Conservation (phyloP, 2,329 filamentous ascomycete species). For the Verticillium albo-atrum region DNA sequence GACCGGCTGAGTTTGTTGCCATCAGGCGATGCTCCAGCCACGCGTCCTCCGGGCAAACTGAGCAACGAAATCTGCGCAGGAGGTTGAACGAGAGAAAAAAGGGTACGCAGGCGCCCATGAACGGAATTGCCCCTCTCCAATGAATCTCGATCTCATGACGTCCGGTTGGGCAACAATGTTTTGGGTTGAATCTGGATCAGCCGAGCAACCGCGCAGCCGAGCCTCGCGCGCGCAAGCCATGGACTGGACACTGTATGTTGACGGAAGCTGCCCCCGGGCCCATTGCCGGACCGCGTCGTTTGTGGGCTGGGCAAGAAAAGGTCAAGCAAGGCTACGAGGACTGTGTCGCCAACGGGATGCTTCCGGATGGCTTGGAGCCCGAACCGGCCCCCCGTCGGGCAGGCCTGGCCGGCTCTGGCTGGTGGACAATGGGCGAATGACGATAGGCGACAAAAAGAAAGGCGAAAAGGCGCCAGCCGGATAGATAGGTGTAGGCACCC, state of each 20-base stretch:
- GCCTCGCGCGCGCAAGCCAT: neutral
- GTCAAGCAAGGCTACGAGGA: neutral
- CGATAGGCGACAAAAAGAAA: neutral
- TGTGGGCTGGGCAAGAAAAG: neutral
- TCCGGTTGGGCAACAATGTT: neutral
- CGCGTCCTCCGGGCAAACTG: neutral
- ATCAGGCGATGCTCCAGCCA: neutral
- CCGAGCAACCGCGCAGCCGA: neutral
- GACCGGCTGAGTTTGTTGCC: neutral
- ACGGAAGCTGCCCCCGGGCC: neutral
- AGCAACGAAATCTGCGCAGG: neutral
- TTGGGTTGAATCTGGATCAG: neutral
- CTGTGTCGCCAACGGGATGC: neutral
- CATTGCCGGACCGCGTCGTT: neutral
- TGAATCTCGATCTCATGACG: neutral
- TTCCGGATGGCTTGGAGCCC: neutral
- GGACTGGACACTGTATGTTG: neutral
- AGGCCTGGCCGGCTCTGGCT: neutral
- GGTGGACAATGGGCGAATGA: neutral
- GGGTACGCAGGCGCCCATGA: neutral
- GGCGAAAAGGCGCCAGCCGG: neutral
- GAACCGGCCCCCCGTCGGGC: neutral
- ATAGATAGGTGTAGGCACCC: neutral
- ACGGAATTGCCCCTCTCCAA: neutral
- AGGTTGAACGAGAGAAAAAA: neutral